Percentiles rank a stretch among this genome's conserved stretches.
These are phyloP conservation scores for Cutaneotrichosporon cutaneum DNA, from an alignment of 1,284 basidiomycete species.

Conservation along the genomic window DNA sequence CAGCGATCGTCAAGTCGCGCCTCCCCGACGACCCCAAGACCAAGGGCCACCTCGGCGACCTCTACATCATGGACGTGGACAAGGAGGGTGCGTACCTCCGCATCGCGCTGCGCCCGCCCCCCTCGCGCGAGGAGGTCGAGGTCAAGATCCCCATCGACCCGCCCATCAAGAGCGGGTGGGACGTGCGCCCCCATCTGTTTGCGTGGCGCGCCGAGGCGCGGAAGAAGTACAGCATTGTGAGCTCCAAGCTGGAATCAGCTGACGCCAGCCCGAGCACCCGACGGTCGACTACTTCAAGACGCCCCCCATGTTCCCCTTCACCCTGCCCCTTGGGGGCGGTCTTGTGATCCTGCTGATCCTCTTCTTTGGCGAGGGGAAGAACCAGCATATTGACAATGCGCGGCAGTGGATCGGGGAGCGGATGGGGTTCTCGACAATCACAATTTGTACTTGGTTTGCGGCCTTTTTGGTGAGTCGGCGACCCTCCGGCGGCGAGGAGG, in stretches of 20 bases:
- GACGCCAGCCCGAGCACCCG: slow-evolving; percentile 21
- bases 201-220: slow-evolving; percentile 22
- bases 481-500: too few species aligned
- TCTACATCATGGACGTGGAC: slow-evolving; percentile 32
- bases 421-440: slow-evolving; percentile 24
- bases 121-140: slow-evolving; percentile 17
- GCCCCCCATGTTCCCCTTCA: slow-evolving; percentile 32
- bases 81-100: slow-evolving; percentile 20
- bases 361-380: slow-evolving; percentile 1
- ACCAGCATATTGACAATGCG: neutral
- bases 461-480: slow-evolving; percentile 37
- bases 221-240: slow-evolving; percentile 32
- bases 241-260: slow-evolving; percentile 7
- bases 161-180: slow-evolving; percentile 24
- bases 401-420: slow-evolving; percentile 6
- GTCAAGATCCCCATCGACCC: slow-evolving; percentile 31
- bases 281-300: slow-evolving; percentile 30
- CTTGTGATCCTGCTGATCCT: slow-evolving; percentile 29
- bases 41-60: slow-evolving; percentile 36
- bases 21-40: slow-evolving; percentile 16
- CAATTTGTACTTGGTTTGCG: slow-evolving; percentile 23
- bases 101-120: slow-evolving; percentile 34
- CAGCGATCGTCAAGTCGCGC: slow-evolving; percentile 36
- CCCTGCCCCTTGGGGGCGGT: slow-evolving; percentile 22
- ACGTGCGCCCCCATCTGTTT: slow-evolving; percentile 22